Evolutionary conservation across 1,284 basidiomycete genomes (phyloP).

Genomic region (Coniophora puteana): DNA sequence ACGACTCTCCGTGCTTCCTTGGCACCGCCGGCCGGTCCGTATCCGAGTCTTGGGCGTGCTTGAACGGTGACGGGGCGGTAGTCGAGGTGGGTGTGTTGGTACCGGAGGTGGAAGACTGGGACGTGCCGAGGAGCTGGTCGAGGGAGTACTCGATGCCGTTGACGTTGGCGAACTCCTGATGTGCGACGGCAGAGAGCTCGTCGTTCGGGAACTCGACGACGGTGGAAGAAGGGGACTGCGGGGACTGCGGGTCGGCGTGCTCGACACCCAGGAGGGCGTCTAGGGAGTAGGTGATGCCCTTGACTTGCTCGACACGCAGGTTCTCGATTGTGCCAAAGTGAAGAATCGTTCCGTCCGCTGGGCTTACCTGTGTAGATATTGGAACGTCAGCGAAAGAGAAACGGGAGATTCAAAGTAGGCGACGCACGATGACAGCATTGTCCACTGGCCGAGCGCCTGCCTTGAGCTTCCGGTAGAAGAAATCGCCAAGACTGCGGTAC

Average conservation of each 20-base stretch:
- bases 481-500: conserved; percentile 87
- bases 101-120: conserved; percentile 23
- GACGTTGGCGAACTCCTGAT: conserved; percentile 91
- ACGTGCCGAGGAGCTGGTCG: conserved; percentile 70
- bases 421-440: conserved; percentile 67
- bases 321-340: conserved; percentile 89
- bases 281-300: conserved; percentile 95
- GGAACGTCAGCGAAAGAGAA: neutral
- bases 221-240: conserved; percentile 38
- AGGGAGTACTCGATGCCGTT: conserved; percentile 97
- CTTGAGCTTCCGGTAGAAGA: conserved; percentile 92
- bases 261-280: conserved; percentile 87
- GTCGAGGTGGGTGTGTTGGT: conserved; percentile 17
- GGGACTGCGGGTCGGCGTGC: conserved; percentile 29
- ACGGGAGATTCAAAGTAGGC: neutral
- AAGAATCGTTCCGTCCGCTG: conserved; percentile 90
- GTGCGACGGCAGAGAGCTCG: conserved; percentile 62
- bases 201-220: conserved; percentile 38
- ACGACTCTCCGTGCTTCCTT: conserved; percentile 55
- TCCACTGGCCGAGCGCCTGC: conserved; percentile 81
- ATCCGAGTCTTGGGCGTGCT: conserved; percentile 26
- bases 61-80: conserved; percentile 31
- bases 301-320: conserved; percentile 92
- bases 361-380: conserved; percentile 62
- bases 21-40: conserved; percentile 30